Percentiles rank a stretch among this genome's conserved stretches.
These are phyloP conservation scores for Penicillium sp. DNA, from an alignment of 2,329 filamentous ascomycete species.

Conservation along the genomic window DNA sequence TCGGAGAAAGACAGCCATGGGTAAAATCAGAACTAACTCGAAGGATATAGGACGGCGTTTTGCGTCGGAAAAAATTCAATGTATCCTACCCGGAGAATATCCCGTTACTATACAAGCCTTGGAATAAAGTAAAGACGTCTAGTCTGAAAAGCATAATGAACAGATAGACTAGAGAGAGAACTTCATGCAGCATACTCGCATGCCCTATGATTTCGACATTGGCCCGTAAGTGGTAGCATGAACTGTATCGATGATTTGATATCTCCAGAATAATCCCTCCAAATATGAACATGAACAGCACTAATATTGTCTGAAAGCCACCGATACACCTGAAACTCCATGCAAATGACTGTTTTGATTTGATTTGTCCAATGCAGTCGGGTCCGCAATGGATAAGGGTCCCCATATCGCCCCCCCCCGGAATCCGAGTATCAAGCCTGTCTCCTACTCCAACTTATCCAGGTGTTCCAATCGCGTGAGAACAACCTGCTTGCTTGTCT, in stretches of 20 bases:
- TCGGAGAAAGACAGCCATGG: neutral
- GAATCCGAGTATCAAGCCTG: neutral
- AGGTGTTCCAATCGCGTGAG: slow-evolving; percentile 90
- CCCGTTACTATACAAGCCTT: neutral
- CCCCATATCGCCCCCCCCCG: neutral
- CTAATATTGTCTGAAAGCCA: slow-evolving; percentile 2
- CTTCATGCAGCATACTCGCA: neutral
- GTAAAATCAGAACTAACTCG: too few species aligned
- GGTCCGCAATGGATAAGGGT: slow-evolving; percentile 2
- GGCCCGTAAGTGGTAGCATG: slow-evolving; percentile 17
- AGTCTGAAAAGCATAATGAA: neutral
- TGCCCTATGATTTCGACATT: slow-evolving; percentile 21
- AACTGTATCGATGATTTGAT: slow-evolving; percentile 1
- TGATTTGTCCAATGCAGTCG: slow-evolving; percentile 13
- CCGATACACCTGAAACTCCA: slow-evolving; percentile 19
- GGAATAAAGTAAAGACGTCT: neutral
- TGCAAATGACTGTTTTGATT: slow-evolving; percentile 22
- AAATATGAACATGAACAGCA: slow-evolving; percentile 10
- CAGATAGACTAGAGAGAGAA: neutral
- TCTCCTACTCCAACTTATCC: slow-evolving; percentile 80
- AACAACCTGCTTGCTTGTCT: slow-evolving; percentile 98
- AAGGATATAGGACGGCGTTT: neutral
- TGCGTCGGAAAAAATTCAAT: neutral
- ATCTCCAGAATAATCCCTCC: slow-evolving; percentile 11
- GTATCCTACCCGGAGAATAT: neutral